Evolutionary conservation across 2,329 filamentous ascomycete genomes (phyloP), one percentile per base, ranked within the genome.

Genomic region (Juglanconis oblonga): DNA sequence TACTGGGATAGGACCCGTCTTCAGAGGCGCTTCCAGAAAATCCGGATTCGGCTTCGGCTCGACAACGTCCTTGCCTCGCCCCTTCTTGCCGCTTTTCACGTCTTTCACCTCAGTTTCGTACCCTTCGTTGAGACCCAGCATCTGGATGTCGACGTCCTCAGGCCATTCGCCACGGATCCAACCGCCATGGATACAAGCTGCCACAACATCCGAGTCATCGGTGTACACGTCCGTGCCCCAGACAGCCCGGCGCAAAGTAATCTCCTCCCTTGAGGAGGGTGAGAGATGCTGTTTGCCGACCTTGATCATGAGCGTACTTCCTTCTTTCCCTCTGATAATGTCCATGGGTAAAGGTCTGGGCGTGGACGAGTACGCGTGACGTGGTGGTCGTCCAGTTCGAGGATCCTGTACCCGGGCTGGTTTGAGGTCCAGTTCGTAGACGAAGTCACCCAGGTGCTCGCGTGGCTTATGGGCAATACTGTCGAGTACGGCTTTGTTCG

Each of bases 221-320:
- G 92, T 96, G 71, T 98, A 98, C 6, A 99, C 84, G 42, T 96
- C 93, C 0, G 92, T 95, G 1, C 95, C 95, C 93, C 94, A 99
- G 0, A 99, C 73, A 7, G 91, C 90, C 24, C 89, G 84, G 38
- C 91, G 85, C 7, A 86, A 78, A 10, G 92, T 96, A 55, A 98
- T 93, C 66, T 96, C 91, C 70, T 95, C 90, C 35, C 94, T 84
- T 31, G 90, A 85, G 7, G 81, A 76, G 0, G 85, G 74, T 8
- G 84, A 85, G 7, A 99, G 79, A 68, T 95, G 92, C 52, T 90
- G 85, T 33, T 90, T 86, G 2, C 93, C 89, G 6, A 99, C 87
- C 67, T 95, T 91, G 62, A 99, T 83, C 0, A 92, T 97, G 64
- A 96, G 86, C 0, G 91, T 96, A 71, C 92, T 96, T 68, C 98